Evolutionary conservation across 179 eudicot species (phyloP), one percentile per base, ranked within the genome.

Genomic region (Spergularia azorica): DNA sequence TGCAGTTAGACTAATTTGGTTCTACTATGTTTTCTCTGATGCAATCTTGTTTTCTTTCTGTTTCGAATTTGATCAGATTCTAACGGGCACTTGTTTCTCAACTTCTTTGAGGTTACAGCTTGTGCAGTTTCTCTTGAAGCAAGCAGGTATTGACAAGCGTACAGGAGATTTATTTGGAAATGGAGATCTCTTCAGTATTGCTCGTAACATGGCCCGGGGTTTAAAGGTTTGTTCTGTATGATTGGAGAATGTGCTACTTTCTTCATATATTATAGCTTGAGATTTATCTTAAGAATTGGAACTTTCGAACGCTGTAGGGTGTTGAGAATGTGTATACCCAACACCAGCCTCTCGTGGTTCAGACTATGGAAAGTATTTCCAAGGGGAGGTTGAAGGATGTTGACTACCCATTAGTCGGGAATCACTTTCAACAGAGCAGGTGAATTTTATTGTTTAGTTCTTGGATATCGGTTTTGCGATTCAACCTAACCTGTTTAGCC

Each of bases 151-250:
- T 73, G 97, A 93, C 81, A 91, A 87, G 82, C 84, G 96, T 66
- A 91, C 96, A 62, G 97, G 97, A 72, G 96, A 93, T 84, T 88
- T 93, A 67, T 93, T 81, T 80, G 97, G 97, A 38, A 93, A 93
- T 69, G 85, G 94, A 46, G 97, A 93, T 86, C 81, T 93, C 62
- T 70, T 93, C 72, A 93, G 90, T 74, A 90, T 91, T 76, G 97
- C 96, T 71, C 97, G 89, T 74, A 93, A 90, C 73, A 89, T 93
- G 97, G 97, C 97, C 71, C 97, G 97, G 74, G 97, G 97, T 75
- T 87, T 91, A 67, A 91, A 91, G 94, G 97, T 93, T 73, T 72
- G 85, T 73, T 46, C 18, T 52, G 17, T 46, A 39, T 72, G 1
- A 15, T 62, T 38, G 56, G 54, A 52, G 70, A 60, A 13, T 4